A percentile compares a stretch with the other conserved stretches of the same genome.
These are phyloP conservation scores for Fusarium robinianum DNA, from an alignment of 2,329 filamentous ascomycete genomes.

Conservation along the genomic window DNA sequence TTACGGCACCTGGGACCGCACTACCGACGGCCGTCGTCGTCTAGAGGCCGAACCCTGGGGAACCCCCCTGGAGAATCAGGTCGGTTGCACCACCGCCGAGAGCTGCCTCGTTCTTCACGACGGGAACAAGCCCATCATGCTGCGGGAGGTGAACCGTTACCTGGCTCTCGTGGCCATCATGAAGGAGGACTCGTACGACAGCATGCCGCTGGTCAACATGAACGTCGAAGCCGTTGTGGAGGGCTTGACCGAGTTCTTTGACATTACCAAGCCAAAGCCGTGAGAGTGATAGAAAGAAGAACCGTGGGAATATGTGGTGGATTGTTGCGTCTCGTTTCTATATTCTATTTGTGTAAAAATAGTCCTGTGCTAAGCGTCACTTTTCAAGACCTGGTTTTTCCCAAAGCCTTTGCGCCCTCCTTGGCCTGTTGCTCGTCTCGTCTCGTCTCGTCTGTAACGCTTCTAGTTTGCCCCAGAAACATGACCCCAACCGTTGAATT, in stretches of 20 bases:
- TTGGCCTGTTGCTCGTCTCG: no score
- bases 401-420: no score
- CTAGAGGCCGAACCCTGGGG: slow-evolving; percentile 66
- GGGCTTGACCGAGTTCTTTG: slow-evolving; percentile 78
- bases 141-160: slow-evolving; percentile 73
- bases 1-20: slow-evolving; percentile 75
- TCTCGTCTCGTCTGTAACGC: no score
- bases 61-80: slow-evolving; percentile 66
- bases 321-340: slow-evolving; percentile 12
- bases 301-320: neutral
- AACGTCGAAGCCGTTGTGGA: slow-evolving; percentile 83
- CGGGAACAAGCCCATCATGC: slow-evolving; percentile 65
- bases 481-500: no score
- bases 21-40: slow-evolving; percentile 56
- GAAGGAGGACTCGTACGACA: slow-evolving; percentile 82
- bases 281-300: slow-evolving; percentile 16
- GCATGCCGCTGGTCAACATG: slow-evolving; percentile 84
- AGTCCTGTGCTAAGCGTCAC: no score
- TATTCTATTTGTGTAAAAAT: slow-evolving; percentile 12
- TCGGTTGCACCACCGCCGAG: slow-evolving; percentile 68
- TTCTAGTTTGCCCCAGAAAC: no score
- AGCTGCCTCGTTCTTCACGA: slow-evolving; percentile 70
- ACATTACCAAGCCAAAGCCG: slow-evolving; percentile 65
- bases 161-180: slow-evolving; percentile 83
- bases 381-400: slow-evolving; percentile 18